Conservation (phyloP, 495 filamentous ascomycete species). For the Melanomma pulvis-pyrius region DNA sequence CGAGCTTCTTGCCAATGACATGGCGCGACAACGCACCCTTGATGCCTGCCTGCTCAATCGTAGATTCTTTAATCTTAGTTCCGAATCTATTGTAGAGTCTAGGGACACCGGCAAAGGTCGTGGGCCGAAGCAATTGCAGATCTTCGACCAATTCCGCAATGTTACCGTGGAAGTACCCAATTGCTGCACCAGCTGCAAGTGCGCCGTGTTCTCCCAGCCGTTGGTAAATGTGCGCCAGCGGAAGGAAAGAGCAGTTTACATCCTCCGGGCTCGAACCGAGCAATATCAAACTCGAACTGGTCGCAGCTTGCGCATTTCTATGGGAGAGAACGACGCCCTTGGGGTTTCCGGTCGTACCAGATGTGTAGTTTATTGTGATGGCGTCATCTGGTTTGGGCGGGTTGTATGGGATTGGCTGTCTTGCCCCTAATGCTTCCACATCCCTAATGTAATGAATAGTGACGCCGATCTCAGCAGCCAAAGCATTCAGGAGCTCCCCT, state of each 20-base stretch:
- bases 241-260: constrained; percentile 80
- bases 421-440: constrained; percentile 75
- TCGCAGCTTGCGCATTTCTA: constrained; percentile 73
- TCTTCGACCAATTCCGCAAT: constrained; percentile 87
- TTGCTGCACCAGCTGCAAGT: constrained; percentile 70
- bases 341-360: constrained; percentile 89
- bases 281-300: constrained; percentile 59
- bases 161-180: constrained; percentile 96
- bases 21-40: constrained; percentile 80
- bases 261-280: constrained; percentile 58
- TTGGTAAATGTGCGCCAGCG: constrained; percentile 91
- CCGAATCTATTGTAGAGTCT: constrained; percentile 92
- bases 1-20: constrained; percentile 77
- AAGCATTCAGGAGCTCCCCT: constrained; percentile 68
- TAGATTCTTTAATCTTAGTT: constrained; percentile 74
- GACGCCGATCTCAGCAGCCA: constrained; percentile 73
- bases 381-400: constrained; percentile 75
- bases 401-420: constrained; percentile 65
- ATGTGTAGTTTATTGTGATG: constrained; percentile 97
- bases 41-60: constrained; percentile 76
- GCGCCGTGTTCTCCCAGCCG: constrained; percentile 77
- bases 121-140: constrained; percentile 82
- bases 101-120: constrained; percentile 83
- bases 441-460: constrained; percentile 75
- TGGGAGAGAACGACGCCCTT: constrained; percentile 93